These are phyloP conservation scores for Scytalidium sp. DNA, from an alignment of 2,329 filamentous ascomycete species.

Conservation along the genomic window DNA sequence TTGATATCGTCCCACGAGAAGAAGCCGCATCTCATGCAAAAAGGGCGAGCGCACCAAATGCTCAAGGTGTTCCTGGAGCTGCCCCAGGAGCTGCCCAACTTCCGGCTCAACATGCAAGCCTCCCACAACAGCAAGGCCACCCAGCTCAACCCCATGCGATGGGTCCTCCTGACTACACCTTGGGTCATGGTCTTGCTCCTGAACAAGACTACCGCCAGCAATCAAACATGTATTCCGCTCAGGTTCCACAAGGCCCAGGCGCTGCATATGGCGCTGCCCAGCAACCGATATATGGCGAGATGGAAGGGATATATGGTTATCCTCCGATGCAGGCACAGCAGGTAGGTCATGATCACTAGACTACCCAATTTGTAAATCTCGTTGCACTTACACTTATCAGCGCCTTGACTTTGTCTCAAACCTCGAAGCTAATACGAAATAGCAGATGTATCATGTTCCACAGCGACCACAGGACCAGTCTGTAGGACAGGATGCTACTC, in stretches of 20 bases:
- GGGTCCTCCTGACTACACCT: constrained; percentile 57
- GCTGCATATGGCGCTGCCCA: constrained; percentile 75
- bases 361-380: not conserved
- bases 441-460: constrained; percentile 39
- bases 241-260: constrained; percentile 70
- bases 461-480: constrained; percentile 34
- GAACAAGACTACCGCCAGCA: constrained; percentile 80
- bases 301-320: constrained; percentile 85
- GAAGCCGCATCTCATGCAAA: constrained; percentile 86
- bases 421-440: constrained; percentile 4
- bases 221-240: constrained; percentile 76
- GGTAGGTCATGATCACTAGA: constrained; percentile 45
- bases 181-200: constrained; percentile 61
- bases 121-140: constrained; percentile 42
- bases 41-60: constrained; percentile 51
- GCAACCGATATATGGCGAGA: constrained; percentile 72
- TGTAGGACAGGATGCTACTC: constrained; percentile 31
- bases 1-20: constrained; percentile 96
- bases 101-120: constrained; percentile 46
- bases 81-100: constrained; percentile 47
- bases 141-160: constrained; percentile 59
- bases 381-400: not conserved
- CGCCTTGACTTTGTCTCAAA: not conserved
- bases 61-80: constrained; percentile 45
- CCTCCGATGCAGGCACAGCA: constrained; percentile 78